Evolutionary conservation across 2,329 filamentous ascomycete genomes (phyloP), one percentile per base, ranked within the genome.

Genomic region (Penicillium sp.): DNA sequence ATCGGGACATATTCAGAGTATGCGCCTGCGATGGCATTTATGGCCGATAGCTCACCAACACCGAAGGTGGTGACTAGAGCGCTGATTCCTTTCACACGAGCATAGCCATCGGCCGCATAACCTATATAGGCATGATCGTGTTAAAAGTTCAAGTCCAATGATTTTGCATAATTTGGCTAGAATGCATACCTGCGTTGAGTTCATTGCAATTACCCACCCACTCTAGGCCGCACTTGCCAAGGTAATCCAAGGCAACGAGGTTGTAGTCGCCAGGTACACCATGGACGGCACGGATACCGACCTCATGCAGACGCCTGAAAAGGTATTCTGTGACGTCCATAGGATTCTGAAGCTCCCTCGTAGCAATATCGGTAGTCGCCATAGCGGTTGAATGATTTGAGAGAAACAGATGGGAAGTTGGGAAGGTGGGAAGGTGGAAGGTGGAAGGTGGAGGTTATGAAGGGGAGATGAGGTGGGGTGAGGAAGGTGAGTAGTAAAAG

Each of bases 101-200:
- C 86, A 65, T 90, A 90, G 23, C 87, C 87, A 71, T 90, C 87
- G n/a, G 87, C 85, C 25, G 87, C 86, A 62, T 90, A 90, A 15
- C 83, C 85, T 70, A 44, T 20, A 18, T 18, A 18, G 15, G 2
- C 2, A 6, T 10, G 50, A 28, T 27, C 20, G 12, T 20, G 13
- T 18, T 44, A 15, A 37, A 29, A 39, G 37, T 10, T 12, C 27
- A 24, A 24, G 18, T 12, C 28, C 13, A 13, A 3, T 28, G 15
- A 5, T 6, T 12, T 1, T 23, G 2, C 1, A n/a, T 9, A 37
- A 13, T 28, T 40, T 8, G 20, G 3, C 4, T 15, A 31, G 7
- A 28, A 63, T 46, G 1, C 15, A 28, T 69, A 78, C 77, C 77
- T 46, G 78, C 79, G 64, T 82, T 81, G 46, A 83, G 72, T 64